Conservation (phyloP, 169 alveolate genomes). For the Cryptosporidium tyzzeri region DNA sequence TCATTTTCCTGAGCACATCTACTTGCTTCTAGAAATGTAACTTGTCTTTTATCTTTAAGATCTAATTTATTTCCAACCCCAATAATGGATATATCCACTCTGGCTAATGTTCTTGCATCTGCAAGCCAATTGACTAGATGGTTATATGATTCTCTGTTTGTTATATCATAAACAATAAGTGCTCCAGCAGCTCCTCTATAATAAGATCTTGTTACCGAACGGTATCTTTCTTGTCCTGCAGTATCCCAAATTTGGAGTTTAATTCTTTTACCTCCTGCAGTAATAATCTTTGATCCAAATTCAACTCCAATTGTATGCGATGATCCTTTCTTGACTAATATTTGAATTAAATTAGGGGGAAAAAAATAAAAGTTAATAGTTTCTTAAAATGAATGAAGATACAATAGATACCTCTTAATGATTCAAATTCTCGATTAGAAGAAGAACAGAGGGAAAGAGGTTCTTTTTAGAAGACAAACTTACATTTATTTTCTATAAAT, state of each 20-base stretch:
- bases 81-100: slow-evolving; percentile 85
- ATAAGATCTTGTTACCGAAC: slow-evolving; percentile 87
- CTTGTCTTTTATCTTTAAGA: slow-evolving; percentile 83
- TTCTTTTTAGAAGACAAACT: slow-evolving; percentile 19
- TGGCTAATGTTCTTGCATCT: slow-evolving; percentile 86
- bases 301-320: slow-evolving; percentile 89
- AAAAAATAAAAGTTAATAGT: background rate
- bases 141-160: slow-evolving; percentile 85
- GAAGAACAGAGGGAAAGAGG: too few species aligned
- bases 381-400: background rate
- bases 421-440: background rate
- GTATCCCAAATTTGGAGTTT: slow-evolving; percentile 93
- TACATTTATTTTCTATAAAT: slow-evolving; percentile 82
- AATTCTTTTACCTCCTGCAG: slow-evolving; percentile 80
- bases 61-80: slow-evolving; percentile 88
- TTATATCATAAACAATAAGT: slow-evolving; percentile 87
- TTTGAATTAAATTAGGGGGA: background rate
- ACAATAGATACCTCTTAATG: background rate
- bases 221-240: slow-evolving; percentile 89
- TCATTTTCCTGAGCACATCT: slow-evolving; percentile 89
- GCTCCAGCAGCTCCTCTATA: slow-evolving; percentile 94
- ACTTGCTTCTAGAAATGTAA: slow-evolving; percentile 88
- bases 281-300: slow-evolving; percentile 81
- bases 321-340: slow-evolving; percentile 81
- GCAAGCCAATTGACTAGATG: slow-evolving; percentile 85